Base-by-base conservation (phyloP, 2,329 filamentous ascomycete genomes). In the Aspergillus proliferans region DNA sequence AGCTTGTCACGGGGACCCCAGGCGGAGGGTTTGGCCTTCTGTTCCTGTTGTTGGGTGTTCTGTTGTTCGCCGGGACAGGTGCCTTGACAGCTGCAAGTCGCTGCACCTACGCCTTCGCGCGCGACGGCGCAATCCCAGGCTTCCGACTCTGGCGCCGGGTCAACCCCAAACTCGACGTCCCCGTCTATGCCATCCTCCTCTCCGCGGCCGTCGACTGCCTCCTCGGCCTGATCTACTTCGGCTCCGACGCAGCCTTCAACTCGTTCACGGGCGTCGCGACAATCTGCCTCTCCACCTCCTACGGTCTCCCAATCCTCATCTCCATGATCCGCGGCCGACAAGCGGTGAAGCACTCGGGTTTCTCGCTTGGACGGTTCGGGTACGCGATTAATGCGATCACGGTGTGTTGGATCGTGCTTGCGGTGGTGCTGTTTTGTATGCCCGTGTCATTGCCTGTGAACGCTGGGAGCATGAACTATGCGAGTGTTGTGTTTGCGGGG, bases 221-320 rank as follows among this genome's bases (percentile, higher is more conserved):
- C 9, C 76, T 91, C 0, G 87, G 86, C 0, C 76, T 87, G 55
- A 89, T 91, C 66, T 91, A 88, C 71, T 88, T 91, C 55, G 87
- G 87, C 8, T 87, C 83, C 1, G 79, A 81, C 0, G 85, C 86
- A 0, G 87, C 87, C 0, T 91, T 91, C 72, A 86, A 85, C 73
- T 84, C 82, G 8, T 90, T 91, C 67, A 90, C 86, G 0, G 86
- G 86, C 24, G 86, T 89, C 1, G 87, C 86, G 1, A 90, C 86
- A 4, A 89, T 91, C 63, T 89, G 86, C 55, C 78, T 91, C 0
- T 85, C 82, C 0, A 82, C 83, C 3, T 88, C 85, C 0, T 91
- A 91, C 65, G 86, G 84, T 12, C 76, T 89, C 14, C 87, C 87
- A 0, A 88, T 91, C 47, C 69, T 89, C 9, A 83, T 91, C 50